phyloP scores from a whole-genome alignment of 257 asterid species.

The Oldenlandia corymbosa region DNA sequence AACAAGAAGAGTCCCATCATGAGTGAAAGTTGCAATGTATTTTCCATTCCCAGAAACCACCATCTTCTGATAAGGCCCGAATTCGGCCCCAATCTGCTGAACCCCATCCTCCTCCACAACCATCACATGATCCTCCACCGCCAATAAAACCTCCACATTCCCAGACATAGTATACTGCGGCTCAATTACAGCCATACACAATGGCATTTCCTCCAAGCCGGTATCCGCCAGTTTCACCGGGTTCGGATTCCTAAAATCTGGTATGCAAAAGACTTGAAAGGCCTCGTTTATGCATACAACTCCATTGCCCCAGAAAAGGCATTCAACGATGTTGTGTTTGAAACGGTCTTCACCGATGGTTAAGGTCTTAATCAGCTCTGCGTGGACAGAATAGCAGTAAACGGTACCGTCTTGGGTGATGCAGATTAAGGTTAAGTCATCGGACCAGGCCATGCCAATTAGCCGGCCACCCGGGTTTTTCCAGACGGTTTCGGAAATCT shows the following conservation, averaged over 20 bases:
- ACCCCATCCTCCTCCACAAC: constrained; percentile 84
- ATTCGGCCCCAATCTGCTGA: constrained; percentile 60
- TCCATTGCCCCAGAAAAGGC: constrained; percentile 91
- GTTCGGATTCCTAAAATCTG: constrained; percentile 63
- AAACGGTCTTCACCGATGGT: constrained; percentile 64
- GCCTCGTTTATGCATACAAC: constrained; percentile 84
- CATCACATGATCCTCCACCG: constrained; percentile 70
- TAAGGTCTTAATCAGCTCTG: constrained; percentile 57
- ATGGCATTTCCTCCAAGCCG: constrained; percentile 71
- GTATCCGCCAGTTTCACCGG: constrained; percentile 69
- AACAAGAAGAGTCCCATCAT: constrained; percentile 90
- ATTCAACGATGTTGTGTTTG: constrained; percentile 67
- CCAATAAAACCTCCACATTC: constrained; percentile 88
- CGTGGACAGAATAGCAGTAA: constrained; percentile 63
- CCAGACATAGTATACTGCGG: constrained; percentile 91
- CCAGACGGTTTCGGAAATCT: constrained; percentile 77
- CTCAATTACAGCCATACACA: constrained; percentile 92
- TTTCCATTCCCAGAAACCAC: constrained; percentile 84
- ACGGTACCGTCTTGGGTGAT: constrained; percentile 85
- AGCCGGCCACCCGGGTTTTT: constrained; percentile 84
- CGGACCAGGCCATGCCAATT: constrained; percentile 83
- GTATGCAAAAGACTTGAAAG: constrained; percentile 62
- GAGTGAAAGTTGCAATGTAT: constrained; percentile 71
- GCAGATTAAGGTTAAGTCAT: constrained; percentile 69
- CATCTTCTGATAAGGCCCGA: constrained; percentile 92